A percentile compares a stretch with the other conserved stretches of the same genome.
phyloP scores from a whole-genome alignment of 768 basidiomycete species.

The Leccinum olivaceopallidum region DNA sequence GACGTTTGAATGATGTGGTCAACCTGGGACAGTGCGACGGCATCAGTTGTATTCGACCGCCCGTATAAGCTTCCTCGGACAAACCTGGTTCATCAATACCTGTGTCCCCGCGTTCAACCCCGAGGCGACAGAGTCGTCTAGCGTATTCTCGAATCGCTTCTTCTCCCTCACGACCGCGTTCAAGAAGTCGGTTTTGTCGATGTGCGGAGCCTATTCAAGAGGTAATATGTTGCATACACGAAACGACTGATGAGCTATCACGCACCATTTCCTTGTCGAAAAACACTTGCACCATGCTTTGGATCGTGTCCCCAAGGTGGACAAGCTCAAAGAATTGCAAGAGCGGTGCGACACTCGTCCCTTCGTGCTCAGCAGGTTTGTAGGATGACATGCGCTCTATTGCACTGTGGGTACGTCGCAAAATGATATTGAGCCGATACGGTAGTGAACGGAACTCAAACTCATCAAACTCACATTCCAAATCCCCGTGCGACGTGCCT shows the following conservation, averaged over 20 bases:
- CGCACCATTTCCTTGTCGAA: constrained; percentile 94
- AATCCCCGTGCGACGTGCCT: constrained; percentile 85
- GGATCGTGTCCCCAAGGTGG: constrained; percentile 95
- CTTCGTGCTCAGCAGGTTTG: constrained; percentile 83
- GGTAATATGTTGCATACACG: background rate
- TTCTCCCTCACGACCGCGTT: constrained; percentile 94
- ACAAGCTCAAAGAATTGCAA: constrained; percentile 98
- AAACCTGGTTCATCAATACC: constrained; percentile 90
- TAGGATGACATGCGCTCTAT: constrained; percentile 89
- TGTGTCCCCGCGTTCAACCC: constrained; percentile 96
- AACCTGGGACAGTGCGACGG: constrained; percentile 53
- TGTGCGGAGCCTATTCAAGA: constrained; percentile 65
- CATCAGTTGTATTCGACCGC: background rate
- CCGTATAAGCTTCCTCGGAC: background rate
- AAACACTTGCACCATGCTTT: constrained; percentile 97
- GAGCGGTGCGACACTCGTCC: constrained; percentile 84
- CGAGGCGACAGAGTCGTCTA: constrained; percentile 92
- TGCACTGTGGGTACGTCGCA: constrained; percentile 51
- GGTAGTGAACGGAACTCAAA: background rate
- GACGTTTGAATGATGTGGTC: constrained; percentile 88
- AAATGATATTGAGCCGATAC: background rate
- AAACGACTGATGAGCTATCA: background rate
- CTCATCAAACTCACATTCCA: constrained; percentile 49
- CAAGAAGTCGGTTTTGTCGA: constrained; percentile 91
- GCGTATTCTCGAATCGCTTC: constrained; percentile 88